phyloP scores from a whole-genome alignment of 2,329 filamentous ascomycete species.

The Fusarium tjaetaba region DNA sequence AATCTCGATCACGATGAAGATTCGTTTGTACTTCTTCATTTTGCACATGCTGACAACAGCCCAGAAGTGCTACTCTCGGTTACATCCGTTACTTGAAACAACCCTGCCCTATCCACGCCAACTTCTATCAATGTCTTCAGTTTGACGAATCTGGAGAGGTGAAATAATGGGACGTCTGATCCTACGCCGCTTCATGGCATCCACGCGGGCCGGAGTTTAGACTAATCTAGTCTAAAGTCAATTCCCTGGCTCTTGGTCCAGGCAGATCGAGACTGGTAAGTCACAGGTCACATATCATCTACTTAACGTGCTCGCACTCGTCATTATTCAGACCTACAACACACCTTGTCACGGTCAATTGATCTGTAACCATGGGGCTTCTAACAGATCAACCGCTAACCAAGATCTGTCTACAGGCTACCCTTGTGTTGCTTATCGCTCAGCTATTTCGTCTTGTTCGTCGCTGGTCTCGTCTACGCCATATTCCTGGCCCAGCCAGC shows the following conservation, averaged over 20 bases:
- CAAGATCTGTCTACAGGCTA: neutral
- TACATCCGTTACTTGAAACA: neutral
- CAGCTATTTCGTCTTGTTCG: conserved; percentile 11
- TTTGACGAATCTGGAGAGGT: neutral
- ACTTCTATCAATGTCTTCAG: neutral
- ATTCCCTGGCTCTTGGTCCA: neutral
- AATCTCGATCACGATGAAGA: neutral
- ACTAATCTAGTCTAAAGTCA: neutral
- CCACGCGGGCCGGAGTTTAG: neutral
- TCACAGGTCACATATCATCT: conserved; percentile 3
- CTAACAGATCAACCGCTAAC: neutral
- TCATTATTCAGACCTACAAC: neutral
- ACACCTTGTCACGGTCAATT: neutral
- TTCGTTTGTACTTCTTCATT: neutral
- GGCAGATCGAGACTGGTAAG: neutral
- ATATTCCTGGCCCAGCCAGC: conserved; percentile 42
- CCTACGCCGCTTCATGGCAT: neutral
- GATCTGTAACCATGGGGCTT: conserved; percentile 21
- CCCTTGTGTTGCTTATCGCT: neutral
- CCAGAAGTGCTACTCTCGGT: neutral
- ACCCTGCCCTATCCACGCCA: neutral
- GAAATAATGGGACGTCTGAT: neutral
- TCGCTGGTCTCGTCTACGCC: conserved; percentile 43
- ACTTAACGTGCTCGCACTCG: neutral
- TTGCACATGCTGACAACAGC: neutral